phyloP scores from a whole-genome alignment of 345 rosid species.

The Salix dunnii region DNA sequence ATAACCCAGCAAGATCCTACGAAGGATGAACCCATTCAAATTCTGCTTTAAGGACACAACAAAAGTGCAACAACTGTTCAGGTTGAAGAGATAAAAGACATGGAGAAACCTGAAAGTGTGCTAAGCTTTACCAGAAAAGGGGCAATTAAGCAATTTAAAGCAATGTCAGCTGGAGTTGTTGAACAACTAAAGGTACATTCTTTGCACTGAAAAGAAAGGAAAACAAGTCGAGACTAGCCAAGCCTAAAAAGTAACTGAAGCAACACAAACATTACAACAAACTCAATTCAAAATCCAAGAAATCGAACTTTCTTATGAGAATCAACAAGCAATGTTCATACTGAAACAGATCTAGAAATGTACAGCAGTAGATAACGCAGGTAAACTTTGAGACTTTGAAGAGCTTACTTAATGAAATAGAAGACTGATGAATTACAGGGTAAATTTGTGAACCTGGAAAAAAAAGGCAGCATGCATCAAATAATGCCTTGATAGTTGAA shows the following conservation, averaged over 20 bases:
- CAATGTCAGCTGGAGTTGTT: constrained; percentile 16
- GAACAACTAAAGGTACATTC: constrained; percentile 22
- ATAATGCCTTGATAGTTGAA: neutral
- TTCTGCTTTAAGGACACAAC: neutral
- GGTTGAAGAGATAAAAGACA: neutral
- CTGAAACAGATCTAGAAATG: constrained; percentile 18
- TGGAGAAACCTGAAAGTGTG: neutral
- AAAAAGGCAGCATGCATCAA: constrained; percentile 8
- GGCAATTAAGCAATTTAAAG: neutral
- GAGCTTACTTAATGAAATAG: neutral
- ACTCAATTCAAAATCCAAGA: neutral
- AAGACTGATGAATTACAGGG: neutral
- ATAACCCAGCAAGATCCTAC: neutral
- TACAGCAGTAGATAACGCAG: neutral
- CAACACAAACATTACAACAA: neutral
- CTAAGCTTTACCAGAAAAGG: neutral
- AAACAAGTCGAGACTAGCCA: constrained; percentile 8
- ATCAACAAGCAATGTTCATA: neutral
- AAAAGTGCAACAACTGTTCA: neutral
- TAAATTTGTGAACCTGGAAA: neutral
- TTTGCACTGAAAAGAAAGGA: constrained; percentile 6
- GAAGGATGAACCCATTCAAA: neutral
- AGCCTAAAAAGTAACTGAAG: neutral
- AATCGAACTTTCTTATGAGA: neutral
- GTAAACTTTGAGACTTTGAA: neutral